Base-by-base conservation (phyloP, 208 protist species). In the Novymonas esmeraldas region DNA sequence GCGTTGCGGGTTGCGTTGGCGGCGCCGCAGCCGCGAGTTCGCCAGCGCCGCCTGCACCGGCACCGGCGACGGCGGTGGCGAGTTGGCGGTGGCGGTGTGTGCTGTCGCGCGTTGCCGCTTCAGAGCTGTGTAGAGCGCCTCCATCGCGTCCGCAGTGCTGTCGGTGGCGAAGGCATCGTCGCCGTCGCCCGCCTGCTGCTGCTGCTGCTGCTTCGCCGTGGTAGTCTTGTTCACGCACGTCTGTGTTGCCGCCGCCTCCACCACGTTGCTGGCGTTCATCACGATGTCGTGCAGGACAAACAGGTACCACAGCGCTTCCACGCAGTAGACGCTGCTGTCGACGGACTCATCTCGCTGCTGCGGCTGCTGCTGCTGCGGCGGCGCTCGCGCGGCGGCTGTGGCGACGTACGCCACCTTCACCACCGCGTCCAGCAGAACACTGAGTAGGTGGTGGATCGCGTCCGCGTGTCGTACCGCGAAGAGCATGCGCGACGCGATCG, bases 381-480 rank as follows among this genome's bases (percentile, higher is more conserved):
- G n/a, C n/a, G n/a, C n/a, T n/a, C n/a, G n/a, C n/a, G n/a, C n/a
- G n/a, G n/a, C n/a, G n/a, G 52, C 51, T 5, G 71, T 79, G 7
- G 73, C 63, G 36, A 79, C 77, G 64, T 82, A 84, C 22, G 89
- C 89, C 11, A 88, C 34, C 33, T 28, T 59, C 33, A 93, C 58
- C 39, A 92, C 42, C 29, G 77, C 75, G 59, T 95, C 90, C n/a
- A 93, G 76, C 14, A 91, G 56, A n/a, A 93, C 33, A 50, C 83
- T 90, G 51, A 92, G 52, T 18, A 84, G 42, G 69, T 95, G 87
- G 24, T 84, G 63, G 6, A 78, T 76, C 3, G 69, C 70, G 18
- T 78, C 36, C n/a, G 76, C 64, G 71, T 93, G 85, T 18, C 92
- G 82, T 29, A 95, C 59, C 14, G 81, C 85, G 52, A 92, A 93